A percentile compares a stretch with the other conserved stretches of the same genome.
phyloP scores from a whole-genome alignment of 1,284 basidiomycete species.

The Porogramme epimiltina region DNA sequence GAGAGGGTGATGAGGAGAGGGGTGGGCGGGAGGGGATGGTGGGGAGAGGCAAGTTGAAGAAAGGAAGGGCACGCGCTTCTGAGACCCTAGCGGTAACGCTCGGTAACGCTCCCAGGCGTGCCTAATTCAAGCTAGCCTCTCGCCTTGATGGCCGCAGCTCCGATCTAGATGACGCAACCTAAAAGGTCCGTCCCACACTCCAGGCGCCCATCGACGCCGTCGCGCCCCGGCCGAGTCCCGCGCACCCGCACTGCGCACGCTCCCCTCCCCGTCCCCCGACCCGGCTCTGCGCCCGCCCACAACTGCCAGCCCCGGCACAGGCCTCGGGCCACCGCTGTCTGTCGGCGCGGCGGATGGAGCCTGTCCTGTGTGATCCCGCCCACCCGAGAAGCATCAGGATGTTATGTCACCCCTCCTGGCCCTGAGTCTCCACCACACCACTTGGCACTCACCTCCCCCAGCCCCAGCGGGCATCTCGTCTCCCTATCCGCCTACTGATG shows the following conservation, averaged over 20 bases:
- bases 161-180: conserved; percentile 38
- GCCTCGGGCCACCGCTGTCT: neutral
- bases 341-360: neutral
- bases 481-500: conserved; percentile 15
- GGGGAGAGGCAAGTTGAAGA: conserved; percentile 38
- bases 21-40: conserved; percentile 29
- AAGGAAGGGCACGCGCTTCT: conserved; percentile 37
- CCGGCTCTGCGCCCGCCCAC: neutral
- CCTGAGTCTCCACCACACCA: conserved; percentile 20
- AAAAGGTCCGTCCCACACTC: conserved; percentile 27
- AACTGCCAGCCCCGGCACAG: neutral
- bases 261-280: conserved; percentile 1
- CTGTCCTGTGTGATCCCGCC: neutral
- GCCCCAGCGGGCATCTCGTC: neutral
- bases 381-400: conserved; percentile 17
- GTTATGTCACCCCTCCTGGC: conserved; percentile 20
- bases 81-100: conserved; percentile 34
- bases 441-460: conserved; percentile 11
- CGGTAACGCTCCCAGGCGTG: conserved; percentile 36
- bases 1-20: conserved; percentile 19
- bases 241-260: conserved; percentile 11
- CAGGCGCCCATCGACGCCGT: conserved; percentile 17
- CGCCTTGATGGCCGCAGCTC: conserved; percentile 35
- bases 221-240: conserved; percentile 5
- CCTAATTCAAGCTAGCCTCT: conserved; percentile 34